These are phyloP conservation scores for Botryosphaeria dothidea DNA, from an alignment of 2,329 filamentous ascomycete species.

Conservation along the genomic window DNA sequence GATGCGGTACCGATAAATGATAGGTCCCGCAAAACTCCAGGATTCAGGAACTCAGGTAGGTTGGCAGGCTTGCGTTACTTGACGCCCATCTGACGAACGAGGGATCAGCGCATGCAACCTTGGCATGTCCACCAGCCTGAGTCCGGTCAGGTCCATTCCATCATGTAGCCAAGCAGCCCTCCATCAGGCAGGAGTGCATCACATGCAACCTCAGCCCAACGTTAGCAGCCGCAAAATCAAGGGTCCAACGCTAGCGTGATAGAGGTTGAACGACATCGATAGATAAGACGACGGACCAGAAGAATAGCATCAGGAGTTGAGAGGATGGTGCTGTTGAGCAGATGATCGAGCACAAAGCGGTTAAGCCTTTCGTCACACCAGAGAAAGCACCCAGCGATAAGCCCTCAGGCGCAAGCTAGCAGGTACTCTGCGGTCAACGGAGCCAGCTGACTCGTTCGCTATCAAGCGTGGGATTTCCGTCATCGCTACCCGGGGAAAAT, in stretches of 20 bases:
- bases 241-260: background rate
- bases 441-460: slow-evolving; percentile 4
- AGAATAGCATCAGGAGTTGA: background rate
- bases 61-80: too few species aligned
- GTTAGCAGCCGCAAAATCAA: background rate
- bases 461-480: background rate
- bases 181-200: background rate
- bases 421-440: background rate
- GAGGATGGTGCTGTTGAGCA: background rate
- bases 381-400: background rate
- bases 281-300: background rate
- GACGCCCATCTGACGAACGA: background rate
- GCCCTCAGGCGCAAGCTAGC: background rate
- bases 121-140: background rate
- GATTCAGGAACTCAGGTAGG: too few species aligned
- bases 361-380: background rate
- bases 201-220: background rate
- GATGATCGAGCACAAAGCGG: slow-evolving; percentile 9
- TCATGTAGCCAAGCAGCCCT: background rate
- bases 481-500: background rate
- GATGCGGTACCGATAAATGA: too few species aligned
- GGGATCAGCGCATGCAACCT: background rate
- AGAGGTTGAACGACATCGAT: background rate
- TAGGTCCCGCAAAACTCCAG: too few species aligned
- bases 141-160: background rate